Base-by-base conservation (phyloP, 805 yeast genomes). In the Nakazawaea sp. region DNA sequence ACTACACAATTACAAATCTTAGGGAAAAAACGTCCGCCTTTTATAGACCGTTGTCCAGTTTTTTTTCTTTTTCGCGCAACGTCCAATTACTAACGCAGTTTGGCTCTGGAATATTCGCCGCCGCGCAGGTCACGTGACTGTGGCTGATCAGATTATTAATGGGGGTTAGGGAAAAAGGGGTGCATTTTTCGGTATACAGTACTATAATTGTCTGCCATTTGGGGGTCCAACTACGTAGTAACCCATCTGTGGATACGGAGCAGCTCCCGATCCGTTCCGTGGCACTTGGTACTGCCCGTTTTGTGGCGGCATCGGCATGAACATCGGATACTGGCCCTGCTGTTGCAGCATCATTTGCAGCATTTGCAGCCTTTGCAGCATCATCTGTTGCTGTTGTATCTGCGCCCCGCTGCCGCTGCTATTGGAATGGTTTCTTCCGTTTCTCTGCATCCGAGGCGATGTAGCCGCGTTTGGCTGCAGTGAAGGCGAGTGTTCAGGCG, bases 281-380 rank as follows among this genome's bases (percentile, higher is more conserved):
- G 33, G 28, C 11, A 16, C 29, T 18, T 35, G 32, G 16, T 18
- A 21, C 19, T 21, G 39, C 7, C 34, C 29, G 4, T 32, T 32
- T 13, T 31, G 40, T 15, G 33, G 34, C 12, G 40, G 40, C 29
- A 37, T 27, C 13, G 40, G 40, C 20, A 37, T 27, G 23, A 36
- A 21, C 40, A 37, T 32, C 2, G 40, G 40, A 21, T 37, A 37
- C 18, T 36, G 40, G 26, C 40, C 40, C 16, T 18, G 33, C 17
- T 24, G 39, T 10, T 18, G 35, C 17, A n/a, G 34, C 19, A 28
- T 15, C 32, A 30, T 30, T 15, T 26, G 34, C 21, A 17, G 35
- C n/a, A 15, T 18, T 27, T 36, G 40, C 19, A 28, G 38, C 24
- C 24, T 28, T 3, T 15, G 29, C 24, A 23, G 26, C 28, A 17